Evolutionary conservation across 1,284 basidiomycete species (phyloP).

Genomic region (Ganoderma meredithae): DNA sequence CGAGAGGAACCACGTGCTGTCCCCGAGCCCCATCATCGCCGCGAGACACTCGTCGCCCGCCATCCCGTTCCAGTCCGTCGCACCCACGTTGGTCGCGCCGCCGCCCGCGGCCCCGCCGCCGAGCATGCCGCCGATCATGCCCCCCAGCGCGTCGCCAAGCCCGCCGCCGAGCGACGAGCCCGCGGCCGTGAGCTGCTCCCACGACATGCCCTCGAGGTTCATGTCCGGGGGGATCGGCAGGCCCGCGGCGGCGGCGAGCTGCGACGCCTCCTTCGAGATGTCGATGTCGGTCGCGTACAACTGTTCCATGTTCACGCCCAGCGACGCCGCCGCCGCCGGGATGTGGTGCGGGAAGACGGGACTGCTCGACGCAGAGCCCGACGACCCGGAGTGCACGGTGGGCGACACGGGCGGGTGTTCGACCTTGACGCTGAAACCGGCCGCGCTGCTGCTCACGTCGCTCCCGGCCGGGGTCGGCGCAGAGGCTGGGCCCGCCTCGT

Average conservation of each 20-base stretch:
- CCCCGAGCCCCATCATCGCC: conserved; percentile 33
- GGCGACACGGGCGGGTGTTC: conserved; percentile 11
- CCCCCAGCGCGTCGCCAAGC: conserved; percentile 20
- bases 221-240: conserved; percentile 15
- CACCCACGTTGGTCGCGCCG: conserved; percentile 4
- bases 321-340: neutral
- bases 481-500: neutral
- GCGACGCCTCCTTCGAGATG: conserved; percentile 27
- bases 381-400: conserved; percentile 9
- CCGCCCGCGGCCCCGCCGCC: neutral
- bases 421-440: neutral
- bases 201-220: conserved; percentile 12
- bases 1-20: conserved; percentile 30
- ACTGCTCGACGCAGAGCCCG: conserved; percentile 15
- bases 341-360: conserved; percentile 9
- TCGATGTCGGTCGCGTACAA: conserved; percentile 29
- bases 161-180: conserved; percentile 12
- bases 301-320: conserved; percentile 14
- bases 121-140: conserved; percentile 7
- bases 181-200: conserved; percentile 26
- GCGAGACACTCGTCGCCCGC: conserved; percentile 31
- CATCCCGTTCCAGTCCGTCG: conserved; percentile 21
- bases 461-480: conserved; percentile 1
- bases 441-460: neutral
- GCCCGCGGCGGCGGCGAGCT: conserved; percentile 24